Evolutionary conservation across 2,329 filamentous ascomycete genomes (phyloP), one percentile per base, ranked within the genome.

Genomic region (Herpotrichia juniperi): DNA sequence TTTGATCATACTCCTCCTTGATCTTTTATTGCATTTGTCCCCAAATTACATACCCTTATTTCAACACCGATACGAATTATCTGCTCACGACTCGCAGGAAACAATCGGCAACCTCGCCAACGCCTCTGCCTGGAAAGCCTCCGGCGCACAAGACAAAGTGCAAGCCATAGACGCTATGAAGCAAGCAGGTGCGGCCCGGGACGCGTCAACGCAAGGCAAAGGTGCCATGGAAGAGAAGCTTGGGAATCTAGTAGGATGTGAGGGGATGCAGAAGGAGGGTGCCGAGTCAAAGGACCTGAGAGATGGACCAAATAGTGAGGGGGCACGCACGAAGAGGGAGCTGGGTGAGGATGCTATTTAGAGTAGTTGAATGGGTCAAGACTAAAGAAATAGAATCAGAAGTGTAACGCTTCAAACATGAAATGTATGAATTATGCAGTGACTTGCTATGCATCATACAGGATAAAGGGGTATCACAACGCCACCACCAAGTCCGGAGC

Each of bases 221-320:
- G 87, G 87, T 30, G 84, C 81, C 63, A 78, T 79, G 2, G 87
- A 91, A 68, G 83, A 89, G 76, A 66, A 86, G 42, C 83, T 85
- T 0, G 87, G 87, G 5, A 83, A 82, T 64, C 72, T 82, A 0
- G 81, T 84, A 0, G 87, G 87, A 0, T 90, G 87, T 58, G 84
- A 87, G 70, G 87, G 87, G 0, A 90, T 90, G 87, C 76, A 83
- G 71, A 79, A 68, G 58, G 68, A 72, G 61, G 69, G 69, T 0
- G 64, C 54, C 1, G 62, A 66, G 61, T 65, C 59, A 31, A 68
- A 66, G 63, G 61, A 64, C 53, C 42, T 67, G 53, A 61, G 58
- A n/a, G n/a, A n/a, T n/a, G n/a, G n/a, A n/a, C n/a, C n/a, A n/a
- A n/a, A n/a, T n/a, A n/a, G n/a, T 30, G 34, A 22, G 21, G 25